Evolutionary conservation across 495 filamentous ascomycete genomes (phyloP).

Genomic region (Aspergillus ellipticus): DNA sequence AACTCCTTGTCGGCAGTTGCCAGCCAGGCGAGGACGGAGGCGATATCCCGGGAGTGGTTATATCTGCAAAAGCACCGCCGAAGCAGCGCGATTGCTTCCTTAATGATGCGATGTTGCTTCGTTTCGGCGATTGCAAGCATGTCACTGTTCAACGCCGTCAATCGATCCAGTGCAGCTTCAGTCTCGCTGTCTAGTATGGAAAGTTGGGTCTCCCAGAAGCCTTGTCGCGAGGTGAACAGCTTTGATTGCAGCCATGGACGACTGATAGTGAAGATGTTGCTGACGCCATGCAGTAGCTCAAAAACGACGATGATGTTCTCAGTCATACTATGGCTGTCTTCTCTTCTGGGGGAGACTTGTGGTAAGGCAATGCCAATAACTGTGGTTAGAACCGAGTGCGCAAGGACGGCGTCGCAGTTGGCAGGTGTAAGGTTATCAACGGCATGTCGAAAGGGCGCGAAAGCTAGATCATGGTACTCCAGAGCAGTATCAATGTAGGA

Average conservation of each 20-base stretch:
- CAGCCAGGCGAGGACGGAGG: conserved; percentile 35
- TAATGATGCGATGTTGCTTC: conserved; percentile 29
- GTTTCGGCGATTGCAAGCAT: conserved; percentile 17
- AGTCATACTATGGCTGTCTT: conserved; percentile 28
- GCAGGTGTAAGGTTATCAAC: conserved; percentile 43
- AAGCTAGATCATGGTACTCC: conserved; percentile 47
- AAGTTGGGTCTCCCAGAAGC: conserved; percentile 15
- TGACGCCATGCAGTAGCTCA: conserved; percentile 35
- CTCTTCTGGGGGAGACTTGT: conserved; percentile 30
- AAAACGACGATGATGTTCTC: conserved; percentile 38
- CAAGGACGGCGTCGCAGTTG: conserved; percentile 50
- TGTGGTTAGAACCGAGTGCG: conserved; percentile 49
- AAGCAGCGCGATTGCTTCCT: conserved; percentile 27
- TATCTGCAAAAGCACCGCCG: conserved; percentile 28
- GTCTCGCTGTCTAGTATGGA: conserved; percentile 23
- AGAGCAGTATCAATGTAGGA: conserved; percentile 49
- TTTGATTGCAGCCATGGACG: conserved; percentile 29
- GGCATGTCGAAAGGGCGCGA: conserved; percentile 41
- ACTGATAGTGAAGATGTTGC: conserved; percentile 31
- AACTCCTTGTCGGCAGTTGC: conserved; percentile 36
- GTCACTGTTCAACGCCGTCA: conserved; percentile 25
- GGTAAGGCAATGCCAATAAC: conserved; percentile 48
- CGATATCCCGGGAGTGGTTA: conserved; percentile 19
- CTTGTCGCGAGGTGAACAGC: conserved; percentile 21
- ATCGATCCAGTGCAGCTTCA: conserved; percentile 21